Conservation (phyloP, 805 yeast genomes). For the Sugiyamaella mastotermitis region DNA sequence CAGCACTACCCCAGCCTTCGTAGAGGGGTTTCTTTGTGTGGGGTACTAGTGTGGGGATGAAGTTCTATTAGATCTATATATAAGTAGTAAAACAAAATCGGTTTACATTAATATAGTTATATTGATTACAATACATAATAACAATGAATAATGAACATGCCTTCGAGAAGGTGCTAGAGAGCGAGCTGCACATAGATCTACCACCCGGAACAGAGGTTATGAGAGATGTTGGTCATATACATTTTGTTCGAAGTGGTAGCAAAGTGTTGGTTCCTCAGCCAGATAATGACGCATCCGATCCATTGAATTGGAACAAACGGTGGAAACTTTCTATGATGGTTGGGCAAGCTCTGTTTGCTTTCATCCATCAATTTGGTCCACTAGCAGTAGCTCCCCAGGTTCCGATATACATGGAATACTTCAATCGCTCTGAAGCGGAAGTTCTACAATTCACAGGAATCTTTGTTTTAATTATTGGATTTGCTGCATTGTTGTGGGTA, state of each 20-base stretch:
- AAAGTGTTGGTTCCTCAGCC: constrained; percentile 21
- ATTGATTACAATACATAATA: too few relatives aligned
- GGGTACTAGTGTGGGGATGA: too few relatives aligned
- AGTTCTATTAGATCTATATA: too few relatives aligned
- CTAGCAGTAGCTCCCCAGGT: constrained; percentile 9
- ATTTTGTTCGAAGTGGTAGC: constrained; percentile 3
- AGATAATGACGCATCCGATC: constrained; percentile 44
- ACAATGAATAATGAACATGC: too few relatives aligned
- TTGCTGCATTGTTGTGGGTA: constrained; percentile 45
- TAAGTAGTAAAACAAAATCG: too few relatives aligned
- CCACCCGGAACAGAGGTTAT: constrained; percentile 10
- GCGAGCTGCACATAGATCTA: not conserved
- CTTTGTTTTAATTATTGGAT: constrained; percentile 47
- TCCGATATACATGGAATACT: constrained; percentile 7
- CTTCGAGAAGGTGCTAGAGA: not conserved
- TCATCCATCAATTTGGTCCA: constrained; percentile 9
- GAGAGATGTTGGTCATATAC: constrained; percentile 8
- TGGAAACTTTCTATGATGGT: constrained; percentile 27
- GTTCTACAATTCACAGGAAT: constrained; percentile 29
- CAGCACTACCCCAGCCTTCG: too few relatives aligned
- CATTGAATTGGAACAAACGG: constrained; percentile 42
- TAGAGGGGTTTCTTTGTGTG: too few relatives aligned
- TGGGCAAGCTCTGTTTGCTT: constrained; percentile 3
- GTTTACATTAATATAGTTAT: too few relatives aligned
- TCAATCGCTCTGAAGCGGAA: constrained; percentile 1